A percentile compares a stretch with the other conserved stretches of the same genome.
phyloP scores from a whole-genome alignment of 2,329 filamentous ascomycete species.

The Penicillium olsonii region DNA sequence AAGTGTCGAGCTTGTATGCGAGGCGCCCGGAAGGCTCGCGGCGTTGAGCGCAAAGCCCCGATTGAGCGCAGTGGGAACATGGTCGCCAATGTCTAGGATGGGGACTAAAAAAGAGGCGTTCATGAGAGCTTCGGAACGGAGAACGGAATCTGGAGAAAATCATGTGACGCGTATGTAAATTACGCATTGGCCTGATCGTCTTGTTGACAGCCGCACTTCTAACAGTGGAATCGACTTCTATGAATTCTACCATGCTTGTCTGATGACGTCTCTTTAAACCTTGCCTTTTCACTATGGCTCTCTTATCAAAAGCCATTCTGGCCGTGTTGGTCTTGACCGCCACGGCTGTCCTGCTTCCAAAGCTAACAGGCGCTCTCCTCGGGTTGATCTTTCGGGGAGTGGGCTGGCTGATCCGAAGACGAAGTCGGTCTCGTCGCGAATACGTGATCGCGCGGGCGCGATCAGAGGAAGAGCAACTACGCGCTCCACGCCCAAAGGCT shows the following conservation, averaged over 20 bases:
- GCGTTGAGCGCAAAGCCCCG: slow-evolving; percentile 3
- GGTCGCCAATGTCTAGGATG: too few species aligned
- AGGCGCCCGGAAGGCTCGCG: slow-evolving; percentile 1
- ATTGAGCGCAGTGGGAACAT: slow-evolving; percentile 18
- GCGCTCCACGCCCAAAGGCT: slow-evolving; percentile 26
- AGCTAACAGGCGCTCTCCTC: slow-evolving; percentile 35
- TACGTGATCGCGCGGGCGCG: slow-evolving; percentile 54
- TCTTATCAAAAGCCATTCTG: slow-evolving; percentile 34
- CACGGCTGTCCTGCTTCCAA: slow-evolving; percentile 37
- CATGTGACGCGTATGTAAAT: slow-evolving; percentile 27
- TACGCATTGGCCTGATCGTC: slow-evolving; percentile 19
- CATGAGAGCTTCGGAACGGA: slow-evolving; percentile 6
- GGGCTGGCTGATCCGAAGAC: slow-evolving; percentile 64
- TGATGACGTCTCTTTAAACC: slow-evolving; percentile 15
- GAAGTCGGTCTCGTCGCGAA: slow-evolving; percentile 63
- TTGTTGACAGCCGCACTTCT: slow-evolving; percentile 18
- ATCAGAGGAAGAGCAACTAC: slow-evolving; percentile 44
- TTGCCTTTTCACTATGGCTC: slow-evolving; percentile 32
- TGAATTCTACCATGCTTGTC: slow-evolving; percentile 22
- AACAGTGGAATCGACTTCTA: neutral
- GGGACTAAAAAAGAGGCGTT: neutral
- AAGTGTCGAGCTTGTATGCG: slow-evolving; percentile 47
- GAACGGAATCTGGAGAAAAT: slow-evolving; percentile 7
- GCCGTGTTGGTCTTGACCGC: slow-evolving; percentile 35
- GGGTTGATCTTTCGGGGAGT: slow-evolving; percentile 44